Base-by-base conservation (phyloP, 2,329 filamentous ascomycete genomes). In the Claviceps maximensis region DNA sequence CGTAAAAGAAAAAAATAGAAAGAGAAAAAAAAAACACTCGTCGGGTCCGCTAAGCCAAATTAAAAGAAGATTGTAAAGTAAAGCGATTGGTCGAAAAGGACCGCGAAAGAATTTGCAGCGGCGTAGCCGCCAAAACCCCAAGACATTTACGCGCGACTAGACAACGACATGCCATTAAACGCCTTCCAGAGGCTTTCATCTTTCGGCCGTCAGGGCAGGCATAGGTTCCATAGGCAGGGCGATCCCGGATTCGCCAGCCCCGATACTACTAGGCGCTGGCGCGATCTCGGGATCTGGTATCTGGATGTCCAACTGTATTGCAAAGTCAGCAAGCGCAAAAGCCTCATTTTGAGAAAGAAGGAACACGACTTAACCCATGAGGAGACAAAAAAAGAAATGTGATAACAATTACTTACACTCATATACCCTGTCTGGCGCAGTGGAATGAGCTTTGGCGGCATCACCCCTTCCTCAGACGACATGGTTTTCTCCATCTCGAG, bases 401-500 rank as follows among this genome's bases (percentile, higher is more conserved):
- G 38, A 17, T 40, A 55, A 5, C 13, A 23, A 6, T 21, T 27
- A 50, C 82, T 70, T 69, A 87, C 84, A 59, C 78, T 89, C 82
- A 95, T 84, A 67, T 95, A 96, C 1, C 87, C 91, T 41, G 90
- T 95, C 62, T 83, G 78, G 61, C 89, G 79, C 59, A 95, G 69
- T 41, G 86, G 79, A 58, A 95, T 82, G 51, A 96, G 81, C 65
- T 78, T 85, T 23, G 91, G 88, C 27, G 76, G 70, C 47, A 73
- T 67, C 25, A 68, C 67, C 31, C 71, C 69, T 31, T 79, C 78
- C 21, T 79, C 78, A 3, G 72, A 71, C 23, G 73, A 71, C 52
- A 71, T 61, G 4, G 73, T 71, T 64, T 76, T 78, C 62, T 81
- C 80, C 75, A 83, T 80, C 56, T 87, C 80, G 9, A 67, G 65